phyloP scores from a whole-genome alignment of 352 stramenopile species.

The Vaucheria bursata region DNA sequence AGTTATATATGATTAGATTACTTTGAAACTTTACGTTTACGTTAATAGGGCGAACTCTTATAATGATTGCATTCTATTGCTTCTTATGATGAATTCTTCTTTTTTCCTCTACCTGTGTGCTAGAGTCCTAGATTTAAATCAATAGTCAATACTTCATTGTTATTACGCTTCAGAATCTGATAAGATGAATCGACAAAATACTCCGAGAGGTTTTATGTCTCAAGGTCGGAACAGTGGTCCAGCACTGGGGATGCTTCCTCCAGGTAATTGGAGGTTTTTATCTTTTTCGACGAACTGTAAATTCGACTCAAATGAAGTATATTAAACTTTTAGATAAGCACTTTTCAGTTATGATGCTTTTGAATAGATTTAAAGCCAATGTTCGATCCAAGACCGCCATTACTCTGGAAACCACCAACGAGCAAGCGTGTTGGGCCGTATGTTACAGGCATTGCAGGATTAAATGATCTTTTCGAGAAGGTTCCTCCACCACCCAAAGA shows the following conservation, averaged over 20 bases:
- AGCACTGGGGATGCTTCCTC: neutral
- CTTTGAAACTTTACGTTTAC: too few species aligned
- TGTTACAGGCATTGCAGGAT: constrained; percentile 34
- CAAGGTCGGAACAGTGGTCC: neutral
- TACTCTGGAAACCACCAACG: constrained; percentile 36
- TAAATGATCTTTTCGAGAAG: constrained; percentile 49
- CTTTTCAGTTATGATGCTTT: neutral
- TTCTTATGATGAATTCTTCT: too few species aligned
- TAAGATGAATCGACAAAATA: neutral
- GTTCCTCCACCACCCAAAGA: constrained; percentile 26
- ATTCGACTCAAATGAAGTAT: neutral
- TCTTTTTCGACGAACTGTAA: neutral
- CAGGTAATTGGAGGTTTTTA: neutral
- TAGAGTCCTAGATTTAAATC: too few species aligned
- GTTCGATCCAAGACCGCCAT: constrained; percentile 47
- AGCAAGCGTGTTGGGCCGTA: constrained; percentile 11
- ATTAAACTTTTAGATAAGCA: neutral
- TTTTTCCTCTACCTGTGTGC: too few species aligned
- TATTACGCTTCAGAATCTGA: too few species aligned
- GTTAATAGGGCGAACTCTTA: too few species aligned
- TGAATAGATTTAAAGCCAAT: constrained; percentile 47
- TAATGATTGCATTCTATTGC: too few species aligned
- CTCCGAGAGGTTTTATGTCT: neutral
- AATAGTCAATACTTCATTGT: too few species aligned
- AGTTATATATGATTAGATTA: too few species aligned